Evolutionary conservation across 2,329 filamentous ascomycete species (phyloP), one percentile per base, ranked within the genome.

Genomic region (Colletotrichum tropicicola): DNA sequence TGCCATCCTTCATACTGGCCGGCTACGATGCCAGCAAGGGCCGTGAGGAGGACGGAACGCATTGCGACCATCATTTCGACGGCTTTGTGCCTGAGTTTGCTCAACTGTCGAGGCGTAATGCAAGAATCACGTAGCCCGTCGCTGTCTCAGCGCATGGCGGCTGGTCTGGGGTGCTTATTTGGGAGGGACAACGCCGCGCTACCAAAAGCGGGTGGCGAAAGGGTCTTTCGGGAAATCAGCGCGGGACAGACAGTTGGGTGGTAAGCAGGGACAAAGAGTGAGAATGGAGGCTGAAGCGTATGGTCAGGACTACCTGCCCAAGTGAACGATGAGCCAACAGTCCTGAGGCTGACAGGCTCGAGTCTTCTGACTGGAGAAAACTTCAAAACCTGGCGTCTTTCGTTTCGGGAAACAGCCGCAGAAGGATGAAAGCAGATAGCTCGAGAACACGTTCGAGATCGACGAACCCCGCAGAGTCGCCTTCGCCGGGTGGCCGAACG

Each of bases 1-100:
- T 62, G 56, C 87, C 87, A 90, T 76, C 75, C 74, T 56, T 79
- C 71, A 72, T 79, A 76, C 64, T 86, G 85, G 17, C 79, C 83
- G 30, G 69, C 44, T 43, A 68, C 76, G 28, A 74, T 57, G 44
- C 72, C 72, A 45, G 70, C 71, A 32, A 70, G 69, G 60, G 69
- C 68, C 64, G 74, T 73, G 61, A 72, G 47, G 47, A 76, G 64
- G 43, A 72, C 71, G 25, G 13, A 52, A n/a, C 4, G n/a, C 27
- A 56, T n/a, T 10, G 2, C 6, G 39, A 15, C 25, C 56, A 66
- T 19, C 12, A n/a, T 35, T 25, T 30, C n/a, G 13, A 51, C 12
- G 7, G 9, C 35, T 7, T 49, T 43, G 13, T 27, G 43, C 17
- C 17, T 4, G 27, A 23, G 37, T 45, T 35, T 19, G 5, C 6